A percentile compares a stretch with the other conserved stretches of the same genome.
phyloP scores from a whole-genome alignment of 768 basidiomycete genomes.

The Coprinellus micaceus region DNA sequence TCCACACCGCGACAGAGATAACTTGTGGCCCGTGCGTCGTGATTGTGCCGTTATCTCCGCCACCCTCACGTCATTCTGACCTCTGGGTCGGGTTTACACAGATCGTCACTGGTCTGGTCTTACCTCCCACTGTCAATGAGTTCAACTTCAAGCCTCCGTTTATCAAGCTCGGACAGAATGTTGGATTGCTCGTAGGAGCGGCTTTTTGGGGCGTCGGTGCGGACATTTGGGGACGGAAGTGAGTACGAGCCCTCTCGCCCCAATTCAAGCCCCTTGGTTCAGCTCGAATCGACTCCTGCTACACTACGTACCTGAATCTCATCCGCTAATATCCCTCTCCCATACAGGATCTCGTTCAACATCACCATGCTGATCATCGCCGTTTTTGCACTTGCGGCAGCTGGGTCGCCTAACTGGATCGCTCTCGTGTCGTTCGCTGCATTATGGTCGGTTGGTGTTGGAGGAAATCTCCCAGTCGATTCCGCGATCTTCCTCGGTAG shows the following conservation, averaged over 20 bases:
- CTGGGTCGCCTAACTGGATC: constrained; percentile 50
- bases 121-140: constrained; percentile 61
- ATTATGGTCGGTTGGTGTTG: constrained; percentile 64
- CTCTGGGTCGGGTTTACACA: too few species aligned
- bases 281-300: background rate
- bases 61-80: background rate
- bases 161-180: constrained; percentile 66
- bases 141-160: constrained; percentile 59
- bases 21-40: constrained; percentile 25
- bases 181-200: constrained; percentile 68
- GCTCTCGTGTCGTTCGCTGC: constrained; percentile 49
- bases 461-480: constrained; percentile 68
- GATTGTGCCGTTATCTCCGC: background rate
- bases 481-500: constrained; percentile 73
- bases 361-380: constrained; percentile 65
- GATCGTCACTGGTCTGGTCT: constrained; percentile 42
- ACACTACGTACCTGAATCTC: too few species aligned
- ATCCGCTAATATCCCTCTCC: too few species aligned
- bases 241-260: constrained; percentile 2
- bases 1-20: constrained; percentile 16
- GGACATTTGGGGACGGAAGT: constrained; percentile 72
- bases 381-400: constrained; percentile 60
- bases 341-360: constrained; percentile 59
- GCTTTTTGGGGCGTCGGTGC: constrained; percentile 65
- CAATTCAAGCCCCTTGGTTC: too few species aligned